phyloP scores from a whole-genome alignment of 495 filamentous ascomycete species.

The Daldinia grandis region DNA sequence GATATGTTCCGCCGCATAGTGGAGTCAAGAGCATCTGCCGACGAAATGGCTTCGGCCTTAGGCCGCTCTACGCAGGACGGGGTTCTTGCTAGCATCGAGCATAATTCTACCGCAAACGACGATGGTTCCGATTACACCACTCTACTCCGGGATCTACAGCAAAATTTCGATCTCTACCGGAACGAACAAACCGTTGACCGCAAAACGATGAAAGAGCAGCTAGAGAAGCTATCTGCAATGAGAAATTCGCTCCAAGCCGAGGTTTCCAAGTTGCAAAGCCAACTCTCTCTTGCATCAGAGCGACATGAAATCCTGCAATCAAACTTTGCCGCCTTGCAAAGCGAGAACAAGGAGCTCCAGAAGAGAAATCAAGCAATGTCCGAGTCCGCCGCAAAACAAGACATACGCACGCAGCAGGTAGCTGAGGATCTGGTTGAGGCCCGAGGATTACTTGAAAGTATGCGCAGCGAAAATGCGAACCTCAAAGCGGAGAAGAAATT shows the following conservation, averaged over 20 bases:
- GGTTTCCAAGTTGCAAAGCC: slow-evolving; percentile 76
- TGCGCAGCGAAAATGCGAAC: slow-evolving; percentile 90
- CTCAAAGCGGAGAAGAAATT: slow-evolving; percentile 91
- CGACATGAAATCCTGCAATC: slow-evolving; percentile 90
- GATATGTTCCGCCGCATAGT: slow-evolving; percentile 98
- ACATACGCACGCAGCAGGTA: slow-evolving; percentile 86
- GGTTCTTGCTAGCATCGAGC: slow-evolving; percentile 61
- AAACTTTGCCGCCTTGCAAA: slow-evolving; percentile 82
- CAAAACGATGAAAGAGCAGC: slow-evolving; percentile 82
- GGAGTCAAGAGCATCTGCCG: slow-evolving; percentile 67
- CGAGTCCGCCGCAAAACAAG: slow-evolving; percentile 86
- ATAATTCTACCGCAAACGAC: slow-evolving; percentile 50
- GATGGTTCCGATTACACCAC: slow-evolving; percentile 69
- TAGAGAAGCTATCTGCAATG: slow-evolving; percentile 80
- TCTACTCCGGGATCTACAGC: slow-evolving; percentile 82
- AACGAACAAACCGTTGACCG: slow-evolving; percentile 83
- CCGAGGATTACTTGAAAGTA: slow-evolving; percentile 79
- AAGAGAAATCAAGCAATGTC: slow-evolving; percentile 77
- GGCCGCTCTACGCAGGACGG: slow-evolving; percentile 67
- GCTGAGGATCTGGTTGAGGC: slow-evolving; percentile 93
- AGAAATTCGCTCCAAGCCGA: slow-evolving; percentile 84
- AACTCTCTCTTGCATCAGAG: slow-evolving; percentile 80
- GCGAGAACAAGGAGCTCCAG: slow-evolving; percentile 83
- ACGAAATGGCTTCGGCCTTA: slow-evolving; percentile 70
- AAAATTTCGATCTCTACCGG: slow-evolving; percentile 88